phyloP scores from a whole-genome alignment of 2,329 filamentous ascomycete genomes.

The Penicillium sp. region DNA sequence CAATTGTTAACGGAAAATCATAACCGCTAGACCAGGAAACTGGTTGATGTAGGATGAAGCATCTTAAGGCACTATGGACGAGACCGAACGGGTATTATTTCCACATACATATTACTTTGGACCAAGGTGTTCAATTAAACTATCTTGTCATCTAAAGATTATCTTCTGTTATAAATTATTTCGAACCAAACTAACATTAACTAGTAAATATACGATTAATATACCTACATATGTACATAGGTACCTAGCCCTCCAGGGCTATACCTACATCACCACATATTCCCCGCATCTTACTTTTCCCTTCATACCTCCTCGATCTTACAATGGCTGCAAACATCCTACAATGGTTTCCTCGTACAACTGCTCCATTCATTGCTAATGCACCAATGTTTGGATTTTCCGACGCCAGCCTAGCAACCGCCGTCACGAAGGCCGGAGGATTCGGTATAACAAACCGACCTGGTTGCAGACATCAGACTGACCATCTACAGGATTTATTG shows the following conservation, averaged over 20 bases:
- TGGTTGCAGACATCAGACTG: background rate
- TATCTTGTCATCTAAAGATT: background rate
- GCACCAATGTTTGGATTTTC: slow-evolving; percentile 27
- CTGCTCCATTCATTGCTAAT: slow-evolving; percentile 24
- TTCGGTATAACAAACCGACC: slow-evolving; percentile 13
- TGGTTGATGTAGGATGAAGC: background rate
- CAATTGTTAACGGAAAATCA: slow-evolving; percentile 16
- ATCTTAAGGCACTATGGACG: background rate
- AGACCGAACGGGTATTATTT: background rate
- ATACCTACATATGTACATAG: background rate
- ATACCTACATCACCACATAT: background rate
- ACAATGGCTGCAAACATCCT: slow-evolving; percentile 6
- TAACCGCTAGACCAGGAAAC: slow-evolving; percentile 17
- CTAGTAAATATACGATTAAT: background rate
- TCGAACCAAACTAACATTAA: background rate
- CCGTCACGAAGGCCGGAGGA: slow-evolving; percentile 21
- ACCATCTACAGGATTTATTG: slow-evolving; percentile 21
- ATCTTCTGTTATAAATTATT: background rate
- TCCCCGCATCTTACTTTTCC: background rate
- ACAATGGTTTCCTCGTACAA: slow-evolving; percentile 20
- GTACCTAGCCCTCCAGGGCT: background rate
- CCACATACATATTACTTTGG: accelerated
- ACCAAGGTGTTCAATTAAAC: background rate
- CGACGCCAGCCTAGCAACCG: slow-evolving; percentile 15
- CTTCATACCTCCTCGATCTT: background rate